Percentiles rank a stretch among this genome's conserved stretches.
phyloP scores from a whole-genome alignment of 2,329 filamentous ascomycete genomes.

The Pezicula radicicola region DNA sequence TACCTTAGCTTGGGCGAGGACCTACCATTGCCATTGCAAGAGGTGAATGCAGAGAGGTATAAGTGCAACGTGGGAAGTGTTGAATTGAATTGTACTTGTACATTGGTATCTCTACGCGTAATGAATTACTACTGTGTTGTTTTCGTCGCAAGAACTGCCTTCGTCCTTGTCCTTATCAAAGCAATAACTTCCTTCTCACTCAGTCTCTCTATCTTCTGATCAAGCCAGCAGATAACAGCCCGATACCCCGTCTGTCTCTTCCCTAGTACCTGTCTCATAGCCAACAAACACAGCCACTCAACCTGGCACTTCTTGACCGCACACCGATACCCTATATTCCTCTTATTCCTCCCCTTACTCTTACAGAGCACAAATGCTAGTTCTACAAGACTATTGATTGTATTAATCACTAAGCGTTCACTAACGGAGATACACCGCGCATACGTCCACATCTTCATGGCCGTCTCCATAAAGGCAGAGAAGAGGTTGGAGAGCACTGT shows the following conservation, averaged over 20 bases:
- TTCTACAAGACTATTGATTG: constrained; percentile 16
- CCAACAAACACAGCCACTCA: constrained; percentile 55
- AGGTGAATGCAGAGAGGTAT: too few relatives aligned
- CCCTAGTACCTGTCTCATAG: constrained; percentile 66
- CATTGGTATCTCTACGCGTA: too few relatives aligned
- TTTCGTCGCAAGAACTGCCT: neutral
- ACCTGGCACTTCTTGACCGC: constrained; percentile 23
- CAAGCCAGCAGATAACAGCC: constrained; percentile 67
- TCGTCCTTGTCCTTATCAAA: neutral
- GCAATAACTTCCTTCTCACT: constrained; percentile 2
- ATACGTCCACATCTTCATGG: constrained; percentile 70
- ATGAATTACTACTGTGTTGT: too few relatives aligned
- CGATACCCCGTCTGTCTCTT: constrained; percentile 70
- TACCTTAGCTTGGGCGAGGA: too few relatives aligned
- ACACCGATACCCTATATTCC: constrained; percentile 17
- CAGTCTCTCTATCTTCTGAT: constrained; percentile 19
- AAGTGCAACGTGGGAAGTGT: too few relatives aligned
- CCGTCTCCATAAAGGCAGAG: constrained; percentile 72
- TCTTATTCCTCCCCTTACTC: constrained; percentile 18
- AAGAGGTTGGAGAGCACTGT: constrained; percentile 75
- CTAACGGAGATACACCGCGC: constrained; percentile 51
- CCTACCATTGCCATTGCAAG: too few relatives aligned
- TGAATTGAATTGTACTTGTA: too few relatives aligned
- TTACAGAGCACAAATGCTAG: constrained; percentile 23
- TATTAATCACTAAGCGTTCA: constrained; percentile 36